Base-by-base conservation (phyloP, 2,329 filamentous ascomycete species). In the Xylariales sp. region DNA sequence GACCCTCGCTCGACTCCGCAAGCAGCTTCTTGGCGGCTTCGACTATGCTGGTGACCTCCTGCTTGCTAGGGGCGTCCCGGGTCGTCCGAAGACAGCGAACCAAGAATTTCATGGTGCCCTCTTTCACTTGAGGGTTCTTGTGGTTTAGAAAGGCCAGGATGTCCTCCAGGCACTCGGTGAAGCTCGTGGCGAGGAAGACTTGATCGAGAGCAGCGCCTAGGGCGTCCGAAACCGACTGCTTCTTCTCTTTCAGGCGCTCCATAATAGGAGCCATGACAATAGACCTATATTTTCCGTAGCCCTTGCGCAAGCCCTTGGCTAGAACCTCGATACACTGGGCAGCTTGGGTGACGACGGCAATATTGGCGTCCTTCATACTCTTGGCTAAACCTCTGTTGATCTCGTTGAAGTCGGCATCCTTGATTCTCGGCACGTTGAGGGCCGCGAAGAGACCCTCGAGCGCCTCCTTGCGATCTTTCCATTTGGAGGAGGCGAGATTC, bases 351-450 rank as follows among this genome's bases (percentile, higher is more conserved):
- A 97, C 96, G 56, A 98, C 96, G 5, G 93, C 91, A 73, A 99
- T 91, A 77, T 99, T 99, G 74, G 97, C 96, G 74, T 99, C 97
- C 80, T 99, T 99, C 96, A 99, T 99, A 74, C 89, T 93, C 81
- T 98, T 99, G 52, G 96, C 95, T 62, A 98, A 85, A 3, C 89
- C 91, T 68, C 93, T 88, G 64, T 93, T 89, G 72, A 98, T 86
- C 75, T 98, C 95, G 78, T 91, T 89, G 76, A 94, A 98, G 62
- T 93, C 91, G 6, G 89, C 93, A 73, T 98, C 95, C 79, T 97
- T 97, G 79, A 99, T 97, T 69, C 91, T 88, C 14, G 95, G 94
- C 48, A 97, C 91, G 74, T 97, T 97, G 63, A 97, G 81, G 3
- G 89, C 86, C 14, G 87, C 87, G 73, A 90, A 91, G 0, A 97